phyloP scores from a whole-genome alignment of 257 asterid genomes.

The Nicotiana knightiana region DNA sequence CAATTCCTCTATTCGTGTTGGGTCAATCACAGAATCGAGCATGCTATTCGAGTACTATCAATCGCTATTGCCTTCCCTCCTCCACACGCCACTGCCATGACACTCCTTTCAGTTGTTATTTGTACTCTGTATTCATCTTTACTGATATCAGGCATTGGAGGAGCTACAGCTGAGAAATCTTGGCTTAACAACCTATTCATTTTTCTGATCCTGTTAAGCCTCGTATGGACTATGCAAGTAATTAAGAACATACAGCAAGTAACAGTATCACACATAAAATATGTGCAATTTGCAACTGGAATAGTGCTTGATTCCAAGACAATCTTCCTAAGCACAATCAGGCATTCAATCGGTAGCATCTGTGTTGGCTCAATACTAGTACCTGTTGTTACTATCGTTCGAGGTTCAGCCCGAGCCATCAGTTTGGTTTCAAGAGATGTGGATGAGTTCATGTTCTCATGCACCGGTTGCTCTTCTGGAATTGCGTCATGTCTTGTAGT shows the following conservation, averaged over 20 bases:
- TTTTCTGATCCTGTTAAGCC: conserved; percentile 39
- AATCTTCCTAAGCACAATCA: conserved; percentile 22
- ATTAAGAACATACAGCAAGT: conserved; percentile 40
- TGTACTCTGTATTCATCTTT: conserved; percentile 31
- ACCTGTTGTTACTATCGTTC: conserved; percentile 31
- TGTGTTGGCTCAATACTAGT: conserved; percentile 46
- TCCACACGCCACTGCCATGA: conserved; percentile 26
- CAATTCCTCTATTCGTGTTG: conserved; percentile 59
- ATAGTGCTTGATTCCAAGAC: conserved; percentile 22
- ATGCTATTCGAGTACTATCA: conserved; percentile 27
- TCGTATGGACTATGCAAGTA: conserved; percentile 45
- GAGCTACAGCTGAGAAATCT: conserved; percentile 31
- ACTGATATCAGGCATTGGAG: conserved; percentile 46
- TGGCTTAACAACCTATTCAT: conserved; percentile 32
- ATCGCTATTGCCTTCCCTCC: conserved; percentile 33
- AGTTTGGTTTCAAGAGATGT: conserved; percentile 40
- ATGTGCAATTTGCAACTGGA: conserved; percentile 38
- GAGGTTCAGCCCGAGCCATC: conserved; percentile 38
- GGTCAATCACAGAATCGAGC: conserved; percentile 36
- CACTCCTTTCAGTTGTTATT: conserved; percentile 18
- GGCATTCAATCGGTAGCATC: conserved; percentile 43
- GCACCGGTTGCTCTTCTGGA: conserved; percentile 44
- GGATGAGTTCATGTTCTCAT: conserved; percentile 61
- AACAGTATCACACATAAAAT: conserved; percentile 45
- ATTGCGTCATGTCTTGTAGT: conserved; percentile 30